Base-by-base conservation (phyloP, 108 stramenopile genomes). In the Conticribra guillardii region DNA sequence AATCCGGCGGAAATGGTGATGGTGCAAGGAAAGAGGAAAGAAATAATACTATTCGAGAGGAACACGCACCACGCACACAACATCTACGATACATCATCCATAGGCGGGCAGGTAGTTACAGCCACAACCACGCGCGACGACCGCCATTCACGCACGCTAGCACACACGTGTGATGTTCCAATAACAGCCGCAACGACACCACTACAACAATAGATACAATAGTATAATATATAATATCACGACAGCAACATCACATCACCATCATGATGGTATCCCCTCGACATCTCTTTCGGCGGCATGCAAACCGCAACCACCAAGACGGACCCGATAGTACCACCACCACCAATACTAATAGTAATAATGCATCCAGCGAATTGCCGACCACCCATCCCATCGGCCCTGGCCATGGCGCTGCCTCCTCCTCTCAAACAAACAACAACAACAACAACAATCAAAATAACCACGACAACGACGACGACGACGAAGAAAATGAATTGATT, bases 401-500 rank as follows among this genome's bases (percentile, higher is more conserved):
- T 11, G 34, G 41, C 37, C 1, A n/a, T n/a, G n/a, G n/a, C n/a
- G n/a, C 59, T 3, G 4, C 15, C 37, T 34, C 19, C 0, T 28
- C 37, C 18, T 31, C 23, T 31, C 21, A 31, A 23, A 29, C 28
- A 14, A 5, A 14, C 11, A 44, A 44, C 26, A 63, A 49, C 15
- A 51, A 0, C 28, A 64, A 64, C 49, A n/a, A 64, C 16, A 29
- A 51, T 8, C 17, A 23, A 14, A 18, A 60, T 37, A 31, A 28
- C 18, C 48, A 31, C 19, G 47, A 49, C 26, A 30, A 8, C 19
- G 22, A 54, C 16, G 31, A 54, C 31, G 44, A 51, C 15, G 69
- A 71, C 8, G 70, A 65, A 47, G 58, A 71, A 18, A 63, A 71
- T 41, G 71, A 71, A 63, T 23, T 79, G 23, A 60, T 79, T 2